Conservation (phyloP, 176 grass and related monocot genomes). For the Tuctoria greenei region DNA sequence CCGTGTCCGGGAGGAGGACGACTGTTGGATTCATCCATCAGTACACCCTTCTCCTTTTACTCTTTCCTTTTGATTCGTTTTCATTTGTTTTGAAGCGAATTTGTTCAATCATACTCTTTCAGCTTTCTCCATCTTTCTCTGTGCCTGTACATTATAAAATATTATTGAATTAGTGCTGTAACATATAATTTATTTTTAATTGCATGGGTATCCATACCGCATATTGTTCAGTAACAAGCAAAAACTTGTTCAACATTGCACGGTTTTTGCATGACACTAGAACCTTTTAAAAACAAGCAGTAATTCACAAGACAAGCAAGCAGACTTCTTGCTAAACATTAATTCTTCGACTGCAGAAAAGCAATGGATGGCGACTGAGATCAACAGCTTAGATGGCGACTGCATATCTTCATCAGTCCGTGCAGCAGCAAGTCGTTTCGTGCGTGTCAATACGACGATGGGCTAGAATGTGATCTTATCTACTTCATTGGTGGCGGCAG, state of each 20-base stretch:
- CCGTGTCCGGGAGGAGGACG: too few relatives aligned
- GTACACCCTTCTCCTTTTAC: too few relatives aligned
- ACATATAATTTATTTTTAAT: background rate
- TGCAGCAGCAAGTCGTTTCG: slow-evolving; percentile 37
- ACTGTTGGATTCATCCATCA: too few relatives aligned
- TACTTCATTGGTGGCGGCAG: slow-evolving; percentile 37
- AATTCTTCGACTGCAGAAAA: background rate
- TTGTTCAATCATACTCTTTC: too few relatives aligned
- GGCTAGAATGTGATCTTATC: slow-evolving; percentile 29
- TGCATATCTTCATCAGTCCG: slow-evolving; percentile 45
- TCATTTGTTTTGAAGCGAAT: too few relatives aligned
- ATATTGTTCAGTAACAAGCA: background rate
- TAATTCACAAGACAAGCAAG: background rate
- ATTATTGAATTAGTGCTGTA: background rate
- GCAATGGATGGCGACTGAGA: too few relatives aligned
- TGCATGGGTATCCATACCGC: background rate
- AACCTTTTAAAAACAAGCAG: background rate
- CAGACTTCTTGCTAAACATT: background rate
- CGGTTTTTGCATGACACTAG: slow-evolving; percentile 20
- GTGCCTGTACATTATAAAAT: slow-evolving; percentile 46
- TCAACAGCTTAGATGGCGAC: slow-evolving; percentile 31
- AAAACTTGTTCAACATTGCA: slow-evolving; percentile 9
- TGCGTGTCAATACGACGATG: slow-evolving; percentile 5
- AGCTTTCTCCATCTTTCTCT: slow-evolving; percentile 71
- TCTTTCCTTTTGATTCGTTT: too few relatives aligned